Conservation (phyloP, 306 rosid species). For the Gastrolobium villosum region DNA sequence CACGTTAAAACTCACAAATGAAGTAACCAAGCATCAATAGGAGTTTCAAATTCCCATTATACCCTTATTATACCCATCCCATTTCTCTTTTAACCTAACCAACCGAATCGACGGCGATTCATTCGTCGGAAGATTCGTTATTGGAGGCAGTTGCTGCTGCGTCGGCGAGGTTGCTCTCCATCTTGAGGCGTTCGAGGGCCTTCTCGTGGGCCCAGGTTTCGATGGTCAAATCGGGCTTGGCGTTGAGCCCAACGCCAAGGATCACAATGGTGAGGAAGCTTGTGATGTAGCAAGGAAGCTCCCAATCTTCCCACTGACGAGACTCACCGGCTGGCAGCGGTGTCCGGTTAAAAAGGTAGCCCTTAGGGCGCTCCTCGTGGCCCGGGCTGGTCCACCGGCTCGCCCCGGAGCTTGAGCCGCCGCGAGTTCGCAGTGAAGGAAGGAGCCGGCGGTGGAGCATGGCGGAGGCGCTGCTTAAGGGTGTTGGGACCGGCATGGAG, state of each 20-base stretch:
- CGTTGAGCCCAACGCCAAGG: conserved; percentile 98
- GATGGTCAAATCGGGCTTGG: conserved; percentile 98
- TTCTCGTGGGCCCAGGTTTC: conserved; percentile 99
- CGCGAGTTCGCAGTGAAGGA: conserved; percentile 72
- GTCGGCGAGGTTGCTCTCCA: conserved; percentile 54
- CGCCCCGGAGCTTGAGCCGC: conserved; percentile 67
- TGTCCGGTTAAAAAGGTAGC: conserved; percentile 79
- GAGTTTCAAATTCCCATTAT: no score
- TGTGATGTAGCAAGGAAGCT: conserved; percentile 95
- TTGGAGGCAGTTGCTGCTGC: conserved; percentile 19
- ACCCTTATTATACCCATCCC: no score
- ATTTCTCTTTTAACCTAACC: no score
- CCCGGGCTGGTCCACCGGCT: conserved; percentile 91
- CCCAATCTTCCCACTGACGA: conserved; percentile 99
- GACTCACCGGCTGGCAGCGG: conserved; percentile 81
- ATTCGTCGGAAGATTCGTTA: conserved; percentile 47
- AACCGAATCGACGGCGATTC: conserved; percentile 35
- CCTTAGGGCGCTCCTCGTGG: conserved; percentile 89
- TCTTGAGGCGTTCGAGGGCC: conserved; percentile 92
- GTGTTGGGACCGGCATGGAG: conserved; percentile 58
- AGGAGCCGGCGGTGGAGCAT: conserved; percentile 87
- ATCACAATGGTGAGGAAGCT: conserved; percentile 97
- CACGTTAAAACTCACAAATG: no score
- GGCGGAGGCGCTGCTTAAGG: conserved; percentile 61
- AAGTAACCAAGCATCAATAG: no score